phyloP scores from a whole-genome alignment of 352 stramenopile species.

The Phytopythium litorale region DNA sequence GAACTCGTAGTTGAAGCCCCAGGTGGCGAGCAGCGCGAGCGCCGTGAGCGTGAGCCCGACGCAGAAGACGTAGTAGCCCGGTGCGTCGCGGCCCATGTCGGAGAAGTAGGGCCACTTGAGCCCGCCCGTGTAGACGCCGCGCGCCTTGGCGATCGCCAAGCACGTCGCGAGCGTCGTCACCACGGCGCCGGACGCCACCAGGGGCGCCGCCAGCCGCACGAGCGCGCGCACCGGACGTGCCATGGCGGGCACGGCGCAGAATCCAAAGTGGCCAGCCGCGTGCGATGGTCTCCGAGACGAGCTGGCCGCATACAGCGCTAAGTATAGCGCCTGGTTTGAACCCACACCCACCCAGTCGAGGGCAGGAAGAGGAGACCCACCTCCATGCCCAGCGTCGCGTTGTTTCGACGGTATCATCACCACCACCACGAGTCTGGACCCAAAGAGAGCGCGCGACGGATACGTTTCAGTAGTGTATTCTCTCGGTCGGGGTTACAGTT shows the following conservation, averaged over 20 bases:
- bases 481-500: neutral
- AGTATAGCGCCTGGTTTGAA: too few species aligned
- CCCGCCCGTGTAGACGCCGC: constrained; percentile 46
- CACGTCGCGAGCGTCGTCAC: constrained; percentile 51
- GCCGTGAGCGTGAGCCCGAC: constrained; percentile 34
- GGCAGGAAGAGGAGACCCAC: too few species aligned
- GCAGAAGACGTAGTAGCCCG: constrained; percentile 54
- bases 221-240: neutral
- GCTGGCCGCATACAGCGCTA: neutral
- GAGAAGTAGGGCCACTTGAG: constrained; percentile 15
- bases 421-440: too few species aligned
- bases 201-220: constrained; percentile 16
- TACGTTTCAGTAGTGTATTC: neutral
- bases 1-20: constrained; percentile 58
- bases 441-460: too few species aligned
- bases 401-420: too few species aligned
- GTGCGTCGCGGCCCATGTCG: constrained; percentile 45
- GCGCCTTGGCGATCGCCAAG: constrained; percentile 42
- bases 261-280: too few species aligned
- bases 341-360: too few species aligned
- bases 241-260: neutral
- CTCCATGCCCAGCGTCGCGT: too few species aligned
- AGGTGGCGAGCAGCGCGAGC: constrained; percentile 30
- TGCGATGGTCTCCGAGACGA: too few species aligned
- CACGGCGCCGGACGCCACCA: constrained; percentile 31